A percentile compares a stretch with the other conserved stretches of the same genome.
phyloP scores from a whole-genome alignment of 352 stramenopile genomes.

The Phytophthora lateralis region DNA sequence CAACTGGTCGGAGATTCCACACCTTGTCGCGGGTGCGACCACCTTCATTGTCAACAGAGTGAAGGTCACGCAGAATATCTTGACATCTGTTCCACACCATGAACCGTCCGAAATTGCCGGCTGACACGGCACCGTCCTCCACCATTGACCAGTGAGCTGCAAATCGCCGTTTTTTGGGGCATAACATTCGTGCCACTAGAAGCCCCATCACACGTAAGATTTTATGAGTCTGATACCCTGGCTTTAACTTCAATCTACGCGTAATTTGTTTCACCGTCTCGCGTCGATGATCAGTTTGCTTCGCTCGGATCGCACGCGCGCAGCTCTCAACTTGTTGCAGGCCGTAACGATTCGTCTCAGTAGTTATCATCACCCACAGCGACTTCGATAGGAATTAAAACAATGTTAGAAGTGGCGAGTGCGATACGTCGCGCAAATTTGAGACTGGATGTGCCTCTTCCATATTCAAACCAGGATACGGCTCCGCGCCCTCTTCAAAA shows the following conservation, averaged over 20 bases:
- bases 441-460: not conserved
- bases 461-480: not conserved
- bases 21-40: conserved; percentile 13
- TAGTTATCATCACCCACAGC: not conserved
- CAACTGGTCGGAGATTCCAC: conserved; percentile 28
- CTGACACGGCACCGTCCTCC: conserved; percentile 10
- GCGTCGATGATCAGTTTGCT: not conserved
- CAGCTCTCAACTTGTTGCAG: not conserved
- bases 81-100: conserved; percentile 21
- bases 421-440: not conserved
- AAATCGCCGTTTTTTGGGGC: conserved; percentile 22
- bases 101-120: too few species aligned
- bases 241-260: not conserved
- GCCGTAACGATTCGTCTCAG: not conserved
- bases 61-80: conserved; percentile 25
- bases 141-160: conserved; percentile 25
- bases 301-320: not conserved
- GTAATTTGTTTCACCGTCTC: not conserved
- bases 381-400: not conserved
- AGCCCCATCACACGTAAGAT: conserved; percentile 24
- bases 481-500: not conserved
- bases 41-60: conserved; percentile 20
- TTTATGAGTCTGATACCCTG: conserved; percentile 7
- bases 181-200: conserved; percentile 29
- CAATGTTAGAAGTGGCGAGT: not conserved